Conservation (phyloP, 2,329 filamentous ascomycete species). For the Xylariaceae sp. region DNA sequence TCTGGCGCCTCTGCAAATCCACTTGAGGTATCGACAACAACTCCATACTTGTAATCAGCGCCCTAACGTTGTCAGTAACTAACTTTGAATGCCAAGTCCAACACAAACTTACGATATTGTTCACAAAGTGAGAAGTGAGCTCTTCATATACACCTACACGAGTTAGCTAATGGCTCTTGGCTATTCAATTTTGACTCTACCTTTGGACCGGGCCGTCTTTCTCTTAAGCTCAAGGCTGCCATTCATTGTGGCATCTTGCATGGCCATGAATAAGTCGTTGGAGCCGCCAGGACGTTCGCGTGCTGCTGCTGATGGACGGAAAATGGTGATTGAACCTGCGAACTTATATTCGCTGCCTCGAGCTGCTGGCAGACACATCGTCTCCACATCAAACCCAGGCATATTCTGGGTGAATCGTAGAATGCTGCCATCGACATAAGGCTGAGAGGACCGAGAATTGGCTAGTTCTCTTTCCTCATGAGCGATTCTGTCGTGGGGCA, state of each 20-base stretch:
- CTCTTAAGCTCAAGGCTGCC: conserved; percentile 43
- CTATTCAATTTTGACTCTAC: conserved; percentile 5
- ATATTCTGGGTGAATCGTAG: not conserved
- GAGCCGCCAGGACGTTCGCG: conserved; percentile 50
- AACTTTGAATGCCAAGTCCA: no score
- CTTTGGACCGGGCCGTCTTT: conserved; percentile 30
- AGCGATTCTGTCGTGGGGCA: conserved; percentile 15
- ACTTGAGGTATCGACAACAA: conserved; percentile 43
- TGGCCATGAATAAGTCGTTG: conserved; percentile 52
- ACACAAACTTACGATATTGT: conserved; percentile 47
- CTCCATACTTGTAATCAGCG: conserved; percentile 63
- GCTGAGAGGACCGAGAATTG: conserved; percentile 2
- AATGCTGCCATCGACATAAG: no score
- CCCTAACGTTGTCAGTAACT: no score
- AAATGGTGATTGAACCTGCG: conserved; percentile 50
- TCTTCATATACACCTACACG: conserved; percentile 28
- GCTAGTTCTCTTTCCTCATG: conserved; percentile 8
- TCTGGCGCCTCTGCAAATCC: conserved; percentile 45
- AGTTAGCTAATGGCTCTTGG: conserved; percentile 22
- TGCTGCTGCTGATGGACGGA: conserved; percentile 50
- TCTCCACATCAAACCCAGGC: conserved; percentile 30
- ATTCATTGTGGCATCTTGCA: conserved; percentile 32
- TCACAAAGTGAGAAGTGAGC: conserved; percentile 47
- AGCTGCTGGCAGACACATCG: conserved; percentile 37
- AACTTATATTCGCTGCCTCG: conserved; percentile 17